phyloP scores from a whole-genome alignment of 805 yeast genomes.

The Metschnikowia continentalis region DNA sequence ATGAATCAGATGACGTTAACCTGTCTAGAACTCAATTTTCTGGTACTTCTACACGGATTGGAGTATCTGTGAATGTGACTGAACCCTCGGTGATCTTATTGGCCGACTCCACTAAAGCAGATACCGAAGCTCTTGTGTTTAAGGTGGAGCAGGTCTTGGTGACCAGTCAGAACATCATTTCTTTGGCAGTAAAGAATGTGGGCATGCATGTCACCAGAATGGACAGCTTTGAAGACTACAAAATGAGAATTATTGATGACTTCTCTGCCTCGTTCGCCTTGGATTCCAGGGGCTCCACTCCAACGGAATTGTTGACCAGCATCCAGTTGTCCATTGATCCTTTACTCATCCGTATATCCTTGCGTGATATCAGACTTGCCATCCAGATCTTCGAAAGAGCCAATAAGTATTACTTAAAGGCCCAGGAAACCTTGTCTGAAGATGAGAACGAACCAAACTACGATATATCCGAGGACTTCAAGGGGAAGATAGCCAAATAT shows the following conservation, averaged over 20 bases:
- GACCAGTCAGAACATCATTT: conserved; percentile 61
- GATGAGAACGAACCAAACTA: conserved; percentile 25
- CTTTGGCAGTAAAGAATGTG: conserved; percentile 68
- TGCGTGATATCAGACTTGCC: conserved; percentile 83
- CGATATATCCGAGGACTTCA: conserved; percentile 60
- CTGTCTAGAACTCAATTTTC: neutral
- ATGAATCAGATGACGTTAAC: neutral
- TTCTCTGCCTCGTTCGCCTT: conserved; percentile 73
- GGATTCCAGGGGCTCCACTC: conserved; percentile 65
- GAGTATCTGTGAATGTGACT: conserved; percentile 62
- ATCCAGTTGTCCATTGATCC: conserved; percentile 76
- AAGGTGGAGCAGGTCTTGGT: conserved; percentile 75
- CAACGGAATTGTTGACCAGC: conserved; percentile 53
- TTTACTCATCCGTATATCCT: conserved; percentile 70
- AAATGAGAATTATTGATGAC: conserved; percentile 79
- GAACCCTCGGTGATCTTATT: conserved; percentile 74
- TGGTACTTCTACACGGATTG: conserved; percentile 25
- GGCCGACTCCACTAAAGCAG: conserved; percentile 66
- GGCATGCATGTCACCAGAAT: conserved; percentile 84
- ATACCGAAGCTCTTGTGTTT: conserved; percentile 87
- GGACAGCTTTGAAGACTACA: conserved; percentile 57
- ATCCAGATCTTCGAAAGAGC: conserved; percentile 70
- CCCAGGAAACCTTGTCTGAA: conserved; percentile 12
- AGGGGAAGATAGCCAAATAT: conserved; percentile 54
- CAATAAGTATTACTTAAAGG: conserved; percentile 43